Evolutionary conservation across 371 early-diverging fungal genomes (phyloP).

Genomic region (Chytridiales sp.): DNA sequence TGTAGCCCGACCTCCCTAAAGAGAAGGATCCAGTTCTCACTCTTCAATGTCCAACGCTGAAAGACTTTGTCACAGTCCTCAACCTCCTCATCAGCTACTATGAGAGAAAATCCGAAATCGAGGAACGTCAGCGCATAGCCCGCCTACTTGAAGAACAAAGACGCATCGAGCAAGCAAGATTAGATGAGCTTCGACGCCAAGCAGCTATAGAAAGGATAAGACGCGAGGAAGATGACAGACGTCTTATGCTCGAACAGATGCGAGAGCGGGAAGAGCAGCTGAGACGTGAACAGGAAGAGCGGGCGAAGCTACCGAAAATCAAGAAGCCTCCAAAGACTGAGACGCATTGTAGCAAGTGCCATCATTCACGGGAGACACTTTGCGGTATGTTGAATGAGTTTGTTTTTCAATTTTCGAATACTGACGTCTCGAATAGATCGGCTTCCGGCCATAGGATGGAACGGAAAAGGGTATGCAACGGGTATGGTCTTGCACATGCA

Average conservation of each 20-base stretch:
- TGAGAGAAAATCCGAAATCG: conserved; percentile 24
- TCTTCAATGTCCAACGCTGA: conserved; percentile 36
- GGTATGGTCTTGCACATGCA: no score
- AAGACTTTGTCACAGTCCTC: conserved; percentile 37
- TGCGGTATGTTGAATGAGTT: no score
- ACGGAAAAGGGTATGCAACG: no score
- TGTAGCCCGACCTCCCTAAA: no score
- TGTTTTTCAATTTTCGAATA: no score
- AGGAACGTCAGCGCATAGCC: conserved; percentile 34
- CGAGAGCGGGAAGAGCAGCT: conserved; percentile 23
- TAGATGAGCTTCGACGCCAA: conserved; percentile 28
- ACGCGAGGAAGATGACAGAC: conserved; percentile 36
- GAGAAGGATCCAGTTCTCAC: no score
- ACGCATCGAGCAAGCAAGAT: conserved; percentile 23
- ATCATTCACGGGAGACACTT: conserved; percentile 45
- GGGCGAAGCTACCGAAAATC: conserved; percentile 11
- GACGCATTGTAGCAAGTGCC: conserved; percentile 47
- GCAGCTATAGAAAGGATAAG: conserved; percentile 25
- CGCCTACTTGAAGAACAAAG: conserved; percentile 25
- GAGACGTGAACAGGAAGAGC: conserved; percentile 7
- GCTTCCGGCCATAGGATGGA: no score
- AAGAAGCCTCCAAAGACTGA: background rate
- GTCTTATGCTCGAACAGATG: conserved; percentile 20
- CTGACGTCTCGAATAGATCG: no score
- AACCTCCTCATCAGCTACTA: conserved; percentile 31